Evolutionary conservation across 306 rosid genomes (phyloP), one percentile per base, ranked within the genome.

Genomic region (Casuarina equisetifolia): DNA sequence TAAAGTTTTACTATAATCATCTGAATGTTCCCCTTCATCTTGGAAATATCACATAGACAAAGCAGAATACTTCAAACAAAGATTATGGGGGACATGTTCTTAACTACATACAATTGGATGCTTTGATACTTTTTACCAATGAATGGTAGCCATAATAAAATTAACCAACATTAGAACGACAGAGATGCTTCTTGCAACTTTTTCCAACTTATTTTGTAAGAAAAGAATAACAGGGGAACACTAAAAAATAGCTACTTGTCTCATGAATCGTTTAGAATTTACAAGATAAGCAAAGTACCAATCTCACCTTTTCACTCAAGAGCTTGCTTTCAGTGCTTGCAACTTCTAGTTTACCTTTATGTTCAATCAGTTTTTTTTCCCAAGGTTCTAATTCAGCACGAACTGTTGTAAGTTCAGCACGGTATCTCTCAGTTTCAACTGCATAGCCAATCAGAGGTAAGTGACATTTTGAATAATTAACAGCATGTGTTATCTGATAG

Each of bases 311-410:
- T 55, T 92, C 97, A 84, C 70, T 81, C 79, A 95, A 77, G 79
- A 95, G 97, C 83, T 84, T 95, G 51, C 80, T 79, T 79, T 95
- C 99, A 2, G 88, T 78, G 75, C 84, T 79, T 62, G 96, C 93
- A 82, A 95, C 97, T 43, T 95, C 97, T 51, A 92, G 96, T 78
- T 91, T 91, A 76, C 99, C 99, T 75, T 89, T 95, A 85, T 87
- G 97, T 84, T 91, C 93, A 51, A 91, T 92, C 86, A 92, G 86
- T 82, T 92, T 85, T 59, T 91, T 88, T 80, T 95, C 99, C 99
- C 99, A 95, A 46, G 99, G 99, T 79, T 92, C 96, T 62, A 95
- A 89, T 80, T 91, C 97, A 72, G 87, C 88, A 68, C 99, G 97
- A 84, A 91, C 93, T 79, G 87, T 86, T 58, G 91, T 74, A 75